Evolutionary conservation across 2,329 filamentous ascomycete species (phyloP).

Genomic region (Alternaria tenuissima): DNA sequence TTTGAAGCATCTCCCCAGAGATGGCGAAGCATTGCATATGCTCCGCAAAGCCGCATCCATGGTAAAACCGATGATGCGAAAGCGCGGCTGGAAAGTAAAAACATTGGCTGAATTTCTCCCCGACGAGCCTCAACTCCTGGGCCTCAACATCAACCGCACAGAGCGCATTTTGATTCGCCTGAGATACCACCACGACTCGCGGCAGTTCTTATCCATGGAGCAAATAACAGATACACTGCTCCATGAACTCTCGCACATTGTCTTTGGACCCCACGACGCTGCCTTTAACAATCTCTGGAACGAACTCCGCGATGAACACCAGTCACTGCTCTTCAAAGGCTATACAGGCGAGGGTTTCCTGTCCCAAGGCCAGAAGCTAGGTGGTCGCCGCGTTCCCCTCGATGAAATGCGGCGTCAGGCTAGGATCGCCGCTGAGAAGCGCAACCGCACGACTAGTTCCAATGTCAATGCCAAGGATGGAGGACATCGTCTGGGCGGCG

Average conservation of each 20-base stretch:
- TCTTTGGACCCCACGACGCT: slow-evolving; percentile 81
- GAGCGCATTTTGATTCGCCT: slow-evolving; percentile 83
- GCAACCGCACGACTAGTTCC: slow-evolving; percentile 64
- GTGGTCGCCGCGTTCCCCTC: slow-evolving; percentile 64
- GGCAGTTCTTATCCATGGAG: slow-evolving; percentile 81
- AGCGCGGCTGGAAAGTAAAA: slow-evolving; percentile 79
- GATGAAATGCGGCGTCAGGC: slow-evolving; percentile 79
- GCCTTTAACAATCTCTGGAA: slow-evolving; percentile 90
- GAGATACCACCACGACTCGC: slow-evolving; percentile 76
- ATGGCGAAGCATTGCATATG: slow-evolving; percentile 60
- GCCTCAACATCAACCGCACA: slow-evolving; percentile 79
- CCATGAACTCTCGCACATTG: slow-evolving; percentile 90
- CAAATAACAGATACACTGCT: slow-evolving; percentile 89
- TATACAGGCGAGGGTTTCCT: slow-evolving; percentile 93
- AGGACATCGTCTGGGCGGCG: slow-evolving; percentile 77
- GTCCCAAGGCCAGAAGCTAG: slow-evolving; percentile 75
- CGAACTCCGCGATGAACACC: slow-evolving; percentile 85
- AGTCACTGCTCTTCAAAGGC: slow-evolving; percentile 77
- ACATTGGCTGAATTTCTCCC: slow-evolving; percentile 88
- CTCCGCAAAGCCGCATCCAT: slow-evolving; percentile 84
- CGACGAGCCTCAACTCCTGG: slow-evolving; percentile 73
- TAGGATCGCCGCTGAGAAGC: slow-evolving; percentile 76
- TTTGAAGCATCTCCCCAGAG: slow-evolving; percentile 55
- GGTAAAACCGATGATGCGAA: slow-evolving; percentile 95
- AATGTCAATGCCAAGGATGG: slow-evolving; percentile 64